Conservation (phyloP, 2,329 filamentous ascomycete genomes). For the Colletotrichum noveboracense region DNA sequence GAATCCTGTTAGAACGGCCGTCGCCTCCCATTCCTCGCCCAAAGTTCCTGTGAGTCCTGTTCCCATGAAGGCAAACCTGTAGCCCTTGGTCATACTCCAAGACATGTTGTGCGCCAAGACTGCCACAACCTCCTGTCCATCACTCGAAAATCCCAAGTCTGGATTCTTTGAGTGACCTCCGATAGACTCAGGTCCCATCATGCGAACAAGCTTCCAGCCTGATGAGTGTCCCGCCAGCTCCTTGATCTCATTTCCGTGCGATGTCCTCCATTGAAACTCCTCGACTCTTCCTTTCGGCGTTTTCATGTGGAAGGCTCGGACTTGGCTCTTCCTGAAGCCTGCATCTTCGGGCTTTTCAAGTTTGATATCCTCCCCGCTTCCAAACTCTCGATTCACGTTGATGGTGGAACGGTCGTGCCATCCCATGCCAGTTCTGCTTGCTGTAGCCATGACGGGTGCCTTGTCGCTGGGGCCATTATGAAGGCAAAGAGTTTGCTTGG, state of each 20-base stretch:
- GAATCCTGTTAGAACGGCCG: background rate
- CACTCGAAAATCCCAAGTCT: slow-evolving; percentile 10
- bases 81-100: slow-evolving; percentile 15
- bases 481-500: slow-evolving; percentile 4
- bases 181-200: background rate
- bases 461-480: background rate
- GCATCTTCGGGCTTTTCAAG: background rate
- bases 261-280: slow-evolving; percentile 21
- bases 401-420: background rate
- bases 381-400: background rate
- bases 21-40: slow-evolving; percentile 18
- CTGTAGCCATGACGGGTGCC: background rate
- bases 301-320: background rate
- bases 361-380: background rate
- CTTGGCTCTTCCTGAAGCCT: background rate
- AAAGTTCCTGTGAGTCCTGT: slow-evolving; percentile 13
- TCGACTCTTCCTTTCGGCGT: background rate
- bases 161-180: background rate
- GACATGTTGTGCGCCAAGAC: slow-evolving; percentile 14
- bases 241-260: slow-evolving; percentile 10
- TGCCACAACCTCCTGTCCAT: slow-evolving; percentile 23
- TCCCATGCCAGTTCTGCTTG: background rate
- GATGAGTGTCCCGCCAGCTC: slow-evolving; percentile 5
- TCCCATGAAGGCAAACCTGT: slow-evolving; percentile 18
- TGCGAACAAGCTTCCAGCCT: slow-evolving; percentile 22